Conservation (phyloP, 1,284 basidiomycete genomes). For the Heliocybe sulcata region DNA sequence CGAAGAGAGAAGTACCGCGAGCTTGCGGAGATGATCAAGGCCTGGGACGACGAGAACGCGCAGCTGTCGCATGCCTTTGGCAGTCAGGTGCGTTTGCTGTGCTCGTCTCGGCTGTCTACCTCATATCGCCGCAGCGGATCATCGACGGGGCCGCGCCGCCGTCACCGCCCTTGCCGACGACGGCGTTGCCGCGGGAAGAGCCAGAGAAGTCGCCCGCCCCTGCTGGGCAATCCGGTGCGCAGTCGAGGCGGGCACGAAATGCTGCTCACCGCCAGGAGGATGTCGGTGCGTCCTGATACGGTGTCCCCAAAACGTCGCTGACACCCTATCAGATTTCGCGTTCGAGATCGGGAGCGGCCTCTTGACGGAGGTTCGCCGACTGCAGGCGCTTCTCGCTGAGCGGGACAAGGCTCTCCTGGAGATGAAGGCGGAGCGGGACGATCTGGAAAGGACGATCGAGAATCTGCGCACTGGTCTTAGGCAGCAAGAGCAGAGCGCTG, state of each 20-base stretch:
- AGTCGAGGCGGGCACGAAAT: constrained; percentile 79
- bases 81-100: constrained; percentile 41
- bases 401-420: constrained; percentile 85
- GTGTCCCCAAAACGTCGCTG: not conserved
- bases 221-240: constrained; percentile 52
- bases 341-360: constrained; percentile 93
- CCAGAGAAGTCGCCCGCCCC: constrained; percentile 34
- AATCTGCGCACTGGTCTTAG: constrained; percentile 61
- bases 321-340: constrained; percentile 67
- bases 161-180: constrained; percentile 23
- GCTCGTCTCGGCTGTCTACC: constrained; percentile 14
- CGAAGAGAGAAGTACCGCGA: constrained; percentile 69
- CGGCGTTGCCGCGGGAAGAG: constrained; percentile 34
- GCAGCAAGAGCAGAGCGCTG: constrained; percentile 73
- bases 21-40: constrained; percentile 67
- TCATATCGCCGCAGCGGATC: not conserved
- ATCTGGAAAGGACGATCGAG: constrained; percentile 72
- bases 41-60: constrained; percentile 83
- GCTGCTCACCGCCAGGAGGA: constrained; percentile 80
- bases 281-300: constrained; percentile 50
- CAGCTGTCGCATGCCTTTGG: constrained; percentile 70
- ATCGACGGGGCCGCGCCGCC: constrained; percentile 28
- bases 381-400: constrained; percentile 83
- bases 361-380: constrained; percentile 79
- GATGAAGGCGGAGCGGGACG: constrained; percentile 83